These are phyloP conservation scores for Exserohilum rostratum DNA, from an alignment of 2,329 filamentous ascomycete genomes.

Conservation along the genomic window DNA sequence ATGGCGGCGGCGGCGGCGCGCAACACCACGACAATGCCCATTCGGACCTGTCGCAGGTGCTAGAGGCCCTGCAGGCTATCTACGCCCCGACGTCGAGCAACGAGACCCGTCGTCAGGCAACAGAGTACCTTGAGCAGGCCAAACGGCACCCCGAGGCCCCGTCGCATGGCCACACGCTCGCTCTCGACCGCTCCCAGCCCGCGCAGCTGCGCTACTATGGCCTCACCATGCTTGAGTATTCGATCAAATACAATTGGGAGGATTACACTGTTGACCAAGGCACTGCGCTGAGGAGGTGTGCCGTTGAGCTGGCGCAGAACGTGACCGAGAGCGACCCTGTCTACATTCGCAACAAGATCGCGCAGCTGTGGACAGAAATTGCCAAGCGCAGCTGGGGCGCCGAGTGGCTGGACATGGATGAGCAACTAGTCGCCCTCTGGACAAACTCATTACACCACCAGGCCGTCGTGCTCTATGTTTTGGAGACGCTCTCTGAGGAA, in stretches of 20 bases:
- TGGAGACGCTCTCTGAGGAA: constrained; percentile 93
- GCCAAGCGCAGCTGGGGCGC: constrained; percentile 92
- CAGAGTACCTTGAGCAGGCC: constrained; percentile 82
- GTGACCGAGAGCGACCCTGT: constrained; percentile 74
- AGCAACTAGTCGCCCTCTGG: constrained; percentile 82
- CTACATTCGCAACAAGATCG: constrained; percentile 91
- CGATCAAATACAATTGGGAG: constrained; percentile 83
- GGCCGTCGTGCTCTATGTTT: constrained; percentile 83
- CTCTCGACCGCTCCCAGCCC: constrained; percentile 74
- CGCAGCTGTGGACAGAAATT: constrained; percentile 91
- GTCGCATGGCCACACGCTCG: constrained; percentile 82
- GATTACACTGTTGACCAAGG: constrained; percentile 73
- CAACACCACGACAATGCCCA: constrained; percentile 28
- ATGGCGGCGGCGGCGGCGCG: constrained; percentile 29
- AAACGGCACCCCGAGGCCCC: constrained; percentile 82
- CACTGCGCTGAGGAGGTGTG: constrained; percentile 72
- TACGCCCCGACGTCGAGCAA: constrained; percentile 84
- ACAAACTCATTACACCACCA: constrained; percentile 68
- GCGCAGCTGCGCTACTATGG: constrained; percentile 91
- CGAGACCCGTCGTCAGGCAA: constrained; percentile 79
- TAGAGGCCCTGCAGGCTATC: constrained; percentile 84
- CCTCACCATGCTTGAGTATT: constrained; percentile 87
- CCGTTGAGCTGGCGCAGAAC: constrained; percentile 76
- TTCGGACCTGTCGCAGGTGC: constrained; percentile 67
- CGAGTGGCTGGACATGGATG: constrained; percentile 95